Base-by-base conservation (phyloP, 257 asterid species). In the Nicotiana paniculata region DNA sequence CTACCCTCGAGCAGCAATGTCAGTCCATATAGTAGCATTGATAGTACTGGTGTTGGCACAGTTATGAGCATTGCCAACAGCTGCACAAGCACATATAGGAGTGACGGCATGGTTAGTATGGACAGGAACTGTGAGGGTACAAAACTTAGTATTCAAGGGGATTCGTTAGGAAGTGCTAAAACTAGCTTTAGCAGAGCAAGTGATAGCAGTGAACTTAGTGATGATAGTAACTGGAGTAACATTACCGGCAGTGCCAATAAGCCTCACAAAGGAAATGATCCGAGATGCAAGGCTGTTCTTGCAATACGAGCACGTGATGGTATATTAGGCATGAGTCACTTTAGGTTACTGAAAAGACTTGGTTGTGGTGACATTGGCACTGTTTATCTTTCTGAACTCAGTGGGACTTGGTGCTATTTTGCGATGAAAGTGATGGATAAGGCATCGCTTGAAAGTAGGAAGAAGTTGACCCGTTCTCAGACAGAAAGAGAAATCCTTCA, bases 351-450 rank as follows among this genome's bases (percentile, higher is more conserved):
- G 76, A 90, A 64, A 66, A 87, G 89, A 79, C 91, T 90, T 18
- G 93, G 93, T 6, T 87, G 91, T 74, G 91, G 93, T 74, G 92
- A 90, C 81, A 89, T 89, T 85, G 92, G 93, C 65, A 90, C 90
- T 83, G 93, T 90, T 59, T 90, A 90, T 81, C 92, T 88, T 53
- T 90, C 92, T n/a, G 92, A 89, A 81, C 88, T 90, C 58, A 85
- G 85, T 15, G 82, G 89, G 24, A 86, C 93, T 33, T 85, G 86
- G 69, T 87, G 91, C 48, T 76, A 87, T 80, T 90, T 90, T 59
- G 92, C 92, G 8, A 86, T 89, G 92, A 90, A 90, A 83, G 92
- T 89, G 21, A 90, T 90, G 93, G 93, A 90, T 76, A 90, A 87
- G 88, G 92, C 86, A 18, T 84, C 88, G 5, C 92, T 89, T 74